Percentiles rank a stretch among this genome's conserved stretches.
Evolutionary conservation across 2,329 filamentous ascomycete genomes (phyloP).

Genomic region (Alternaria atra): DNA sequence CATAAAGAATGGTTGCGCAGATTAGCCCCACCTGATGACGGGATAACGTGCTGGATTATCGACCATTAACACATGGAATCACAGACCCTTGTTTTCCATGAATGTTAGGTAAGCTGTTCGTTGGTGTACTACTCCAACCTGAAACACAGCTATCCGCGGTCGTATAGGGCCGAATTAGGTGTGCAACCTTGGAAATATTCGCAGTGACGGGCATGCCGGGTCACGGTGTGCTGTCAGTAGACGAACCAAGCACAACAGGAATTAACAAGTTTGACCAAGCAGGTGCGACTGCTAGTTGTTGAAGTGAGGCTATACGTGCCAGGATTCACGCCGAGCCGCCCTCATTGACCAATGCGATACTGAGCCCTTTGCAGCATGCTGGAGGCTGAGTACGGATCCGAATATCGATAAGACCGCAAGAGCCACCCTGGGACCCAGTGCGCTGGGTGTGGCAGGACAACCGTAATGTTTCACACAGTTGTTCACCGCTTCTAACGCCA

Average conservation of each 20-base stretch:
- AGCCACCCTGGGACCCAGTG: constrained; percentile 22
- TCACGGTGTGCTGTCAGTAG: not conserved
- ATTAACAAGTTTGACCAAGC: not conserved
- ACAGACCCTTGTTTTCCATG: not conserved
- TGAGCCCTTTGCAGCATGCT: constrained; percentile 3
- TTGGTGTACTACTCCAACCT: not conserved
- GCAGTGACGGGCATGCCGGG: not conserved
- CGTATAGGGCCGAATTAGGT: constrained; percentile 4
- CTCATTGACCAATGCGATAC: constrained; percentile 13
- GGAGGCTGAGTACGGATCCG: constrained; percentile 18
- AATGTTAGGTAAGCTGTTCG: not conserved
- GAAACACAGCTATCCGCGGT: constrained; percentile 13
- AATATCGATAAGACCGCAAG: constrained; percentile 19
- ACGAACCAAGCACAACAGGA: not conserved
- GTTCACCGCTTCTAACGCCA: constrained; percentile 13
- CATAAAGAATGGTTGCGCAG: constrained; percentile 1
- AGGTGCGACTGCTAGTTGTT: constrained; percentile 3
- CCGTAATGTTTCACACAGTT: constrained; percentile 5
- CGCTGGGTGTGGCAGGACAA: constrained; percentile 9
- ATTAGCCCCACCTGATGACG: constrained; percentile 9
- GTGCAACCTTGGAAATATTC: not conserved
- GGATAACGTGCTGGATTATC: not conserved
- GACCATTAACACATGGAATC: not conserved
- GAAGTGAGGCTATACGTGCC: constrained; percentile 20
- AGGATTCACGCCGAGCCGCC: constrained; percentile 15